Evolutionary conservation across 768 basidiomycete genomes (phyloP), one percentile per base, ranked within the genome.

Genomic region (Coprinopsis sp.): DNA sequence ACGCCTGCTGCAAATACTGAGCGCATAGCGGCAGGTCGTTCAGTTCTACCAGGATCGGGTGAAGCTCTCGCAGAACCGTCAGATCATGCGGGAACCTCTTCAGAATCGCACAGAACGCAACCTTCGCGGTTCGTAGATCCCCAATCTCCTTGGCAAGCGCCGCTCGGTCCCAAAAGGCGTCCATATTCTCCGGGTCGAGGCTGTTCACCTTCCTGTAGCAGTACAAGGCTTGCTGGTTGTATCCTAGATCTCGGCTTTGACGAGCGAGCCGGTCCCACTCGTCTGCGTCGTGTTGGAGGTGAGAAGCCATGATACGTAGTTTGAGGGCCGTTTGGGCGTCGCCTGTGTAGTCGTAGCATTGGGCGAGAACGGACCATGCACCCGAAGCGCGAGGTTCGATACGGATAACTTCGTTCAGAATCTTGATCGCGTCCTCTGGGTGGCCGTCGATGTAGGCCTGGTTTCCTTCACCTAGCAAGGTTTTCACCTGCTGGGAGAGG

Each of bases 351-450:
- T 81, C 77, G 58, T 91, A 86, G 56, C 89, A 90, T 52, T 85
- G 79, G 2, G 88, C 91, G 5, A 97, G 77, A 0, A 92, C 89
- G 6, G 82, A 79, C 94, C 94, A 99, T 1, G 92, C 88, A 2
- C 79, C 67, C 0, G 76, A 71, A 1, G 91, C 87, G 14, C 87
- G 79, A 2, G 94, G 91, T 60, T 99, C 95, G 46, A 93, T 90
- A 7, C 91, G 81, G 44, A 99, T 91, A 53, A 96, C 89, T 59
- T 98, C 91, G 59, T 86, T 83, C 79, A 93, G 88, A 21, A 84
- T 75, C 16, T 81, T 77, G 28, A 91, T 81, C 1, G 91, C 84
- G 54, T 84, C 75, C 2, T 72, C 65, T 7, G 82, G 66, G 46
- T 90, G 66, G 50, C 70, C 78, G 55, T 85, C 79, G 40, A 94